A percentile compares a stretch with the other conserved stretches of the same genome.
phyloP scores from a whole-genome alignment of 2,329 filamentous ascomycete species.

The Dissoconium aciculare region DNA sequence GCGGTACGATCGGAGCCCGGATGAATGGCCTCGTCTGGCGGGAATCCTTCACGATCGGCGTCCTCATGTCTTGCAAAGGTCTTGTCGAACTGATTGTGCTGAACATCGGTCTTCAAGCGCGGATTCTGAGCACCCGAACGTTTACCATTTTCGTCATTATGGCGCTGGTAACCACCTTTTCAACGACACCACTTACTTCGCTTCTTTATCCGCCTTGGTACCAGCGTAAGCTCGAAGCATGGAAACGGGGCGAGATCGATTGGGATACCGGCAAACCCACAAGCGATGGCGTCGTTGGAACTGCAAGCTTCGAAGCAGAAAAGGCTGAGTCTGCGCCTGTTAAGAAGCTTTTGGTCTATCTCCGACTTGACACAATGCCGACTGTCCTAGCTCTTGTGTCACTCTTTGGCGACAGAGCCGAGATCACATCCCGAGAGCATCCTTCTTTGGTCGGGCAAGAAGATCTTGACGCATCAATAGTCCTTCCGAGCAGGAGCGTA shows the following conservation, averaged over 20 bases:
- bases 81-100: constrained; percentile 89
- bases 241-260: constrained; percentile 77
- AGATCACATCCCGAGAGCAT: constrained; percentile 26
- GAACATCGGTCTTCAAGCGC: constrained; percentile 70
- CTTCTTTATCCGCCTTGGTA: constrained; percentile 65
- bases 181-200: constrained; percentile 62
- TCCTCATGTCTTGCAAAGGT: constrained; percentile 92
- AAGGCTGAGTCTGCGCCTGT: constrained; percentile 40
- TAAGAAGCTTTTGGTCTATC: constrained; percentile 58
- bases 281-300: constrained; percentile 16
- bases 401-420: constrained; percentile 46
- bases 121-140: constrained; percentile 62
- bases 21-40: constrained; percentile 71
- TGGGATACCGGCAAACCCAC: constrained; percentile 54
- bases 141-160: constrained; percentile 94
- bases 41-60: constrained; percentile 75
- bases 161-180: constrained; percentile 74
- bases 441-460: constrained; percentile 19
- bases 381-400: constrained; percentile 71
- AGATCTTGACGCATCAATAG: not conserved
- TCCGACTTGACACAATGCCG: constrained; percentile 72
- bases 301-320: constrained; percentile 25
- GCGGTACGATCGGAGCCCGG: constrained; percentile 64
- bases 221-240: constrained; percentile 55
- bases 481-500: constrained; percentile 7